Conservation (phyloP, 345 rosid species). For the Ricinus communis region DNA sequence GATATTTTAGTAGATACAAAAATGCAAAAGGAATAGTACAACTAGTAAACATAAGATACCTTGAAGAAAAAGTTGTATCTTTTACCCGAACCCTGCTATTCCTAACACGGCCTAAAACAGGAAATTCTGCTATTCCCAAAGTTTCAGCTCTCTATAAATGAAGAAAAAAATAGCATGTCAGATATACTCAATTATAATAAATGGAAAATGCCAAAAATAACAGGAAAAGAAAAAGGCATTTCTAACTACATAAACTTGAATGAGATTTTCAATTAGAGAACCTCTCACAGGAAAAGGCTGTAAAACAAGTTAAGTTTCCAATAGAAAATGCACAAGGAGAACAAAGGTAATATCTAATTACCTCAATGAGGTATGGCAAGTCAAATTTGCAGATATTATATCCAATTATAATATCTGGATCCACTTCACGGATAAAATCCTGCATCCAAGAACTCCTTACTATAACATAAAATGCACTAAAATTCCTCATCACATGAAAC, state of each 20-base stretch:
- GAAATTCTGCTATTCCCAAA: constrained; percentile 84
- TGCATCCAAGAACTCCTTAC: constrained; percentile 42
- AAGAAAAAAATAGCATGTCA: constrained; percentile 23
- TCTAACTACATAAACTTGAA: no score
- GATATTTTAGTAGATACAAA: no score
- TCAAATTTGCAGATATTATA: constrained; percentile 98
- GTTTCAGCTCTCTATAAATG: constrained; percentile 75
- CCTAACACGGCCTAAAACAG: constrained; percentile 81
- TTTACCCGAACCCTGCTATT: constrained; percentile 80
- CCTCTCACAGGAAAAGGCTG: constrained; percentile 4
- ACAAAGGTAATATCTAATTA: constrained; percentile 32
- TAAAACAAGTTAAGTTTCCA: constrained; percentile 5
- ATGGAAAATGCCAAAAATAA: not conserved
- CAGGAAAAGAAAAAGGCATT: not conserved
- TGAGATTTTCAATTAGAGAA: constrained; percentile 18
- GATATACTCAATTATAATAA: not conserved
- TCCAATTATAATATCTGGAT: constrained; percentile 97
- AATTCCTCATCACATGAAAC: constrained; percentile 5
- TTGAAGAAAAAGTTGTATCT: constrained; percentile 91
- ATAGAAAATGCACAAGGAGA: not conserved
- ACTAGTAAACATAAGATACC: constrained; percentile 37
- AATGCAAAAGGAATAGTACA: not conserved
- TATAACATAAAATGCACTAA: constrained; percentile 8
- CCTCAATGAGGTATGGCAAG: constrained; percentile 97
- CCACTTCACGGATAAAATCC: constrained; percentile 85